Evolutionary conservation across 768 basidiomycete species (phyloP).

Genomic region (Boletus rubescentipes): DNA sequence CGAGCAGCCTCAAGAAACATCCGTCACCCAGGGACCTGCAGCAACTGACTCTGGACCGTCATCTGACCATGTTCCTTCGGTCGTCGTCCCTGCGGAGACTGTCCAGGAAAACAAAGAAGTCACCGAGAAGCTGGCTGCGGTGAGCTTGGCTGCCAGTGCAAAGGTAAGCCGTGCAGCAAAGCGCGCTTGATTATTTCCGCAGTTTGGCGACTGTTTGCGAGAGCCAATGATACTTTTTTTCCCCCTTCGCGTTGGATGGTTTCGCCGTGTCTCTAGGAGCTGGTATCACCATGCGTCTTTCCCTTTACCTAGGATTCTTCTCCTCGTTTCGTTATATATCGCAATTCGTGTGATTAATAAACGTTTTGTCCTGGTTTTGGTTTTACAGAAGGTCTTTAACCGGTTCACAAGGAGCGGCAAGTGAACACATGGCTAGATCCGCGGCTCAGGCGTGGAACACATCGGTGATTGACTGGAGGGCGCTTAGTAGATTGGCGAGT

Average conservation of each 20-base stretch:
- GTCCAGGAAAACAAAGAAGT: constrained; percentile 25
- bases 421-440: constrained; percentile 9
- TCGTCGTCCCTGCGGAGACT: not conserved
- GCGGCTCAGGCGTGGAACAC: not conserved
- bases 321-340: constrained; percentile 4
- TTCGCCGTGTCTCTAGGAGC: not conserved
- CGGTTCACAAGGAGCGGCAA: constrained; percentile 26
- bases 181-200: constrained; percentile 13
- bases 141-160: constrained; percentile 30
- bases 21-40: constrained; percentile 3
- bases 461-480: not conserved
- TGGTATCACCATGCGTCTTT: not conserved
- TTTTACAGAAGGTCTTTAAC: constrained; percentile 29
- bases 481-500: not conserved
- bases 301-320: not conserved
- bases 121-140: constrained; percentile 27
- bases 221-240: not conserved
- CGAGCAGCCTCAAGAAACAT: not conserved
- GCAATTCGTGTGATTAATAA: constrained; percentile 23
- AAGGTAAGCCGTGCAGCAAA: constrained; percentile 27
- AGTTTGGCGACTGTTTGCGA: not conserved
- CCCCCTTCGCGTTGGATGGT: not conserved
- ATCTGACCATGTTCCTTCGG: constrained; percentile 2
- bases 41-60: not conserved
- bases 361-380: constrained; percentile 7